A percentile compares a stretch with the other conserved stretches of the same genome.
Evolutionary conservation across 2,329 filamentous ascomycete species (phyloP).

Genomic region (Neonectria faginata): DNA sequence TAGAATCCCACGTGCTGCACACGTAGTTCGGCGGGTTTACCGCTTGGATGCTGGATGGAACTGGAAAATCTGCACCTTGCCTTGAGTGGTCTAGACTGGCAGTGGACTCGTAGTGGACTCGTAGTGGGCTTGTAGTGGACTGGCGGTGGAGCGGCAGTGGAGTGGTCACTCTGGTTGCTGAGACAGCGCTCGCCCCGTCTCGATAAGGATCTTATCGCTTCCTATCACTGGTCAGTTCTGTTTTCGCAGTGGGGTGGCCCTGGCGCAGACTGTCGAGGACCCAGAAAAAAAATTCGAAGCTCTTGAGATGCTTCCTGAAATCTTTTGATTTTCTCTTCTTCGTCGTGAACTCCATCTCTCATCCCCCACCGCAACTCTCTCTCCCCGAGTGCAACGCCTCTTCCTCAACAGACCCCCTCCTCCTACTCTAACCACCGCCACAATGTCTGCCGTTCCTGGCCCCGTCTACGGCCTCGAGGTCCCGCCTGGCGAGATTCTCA

Average conservation of each 20-base stretch:
- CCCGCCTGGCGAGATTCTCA: constrained; percentile 83
- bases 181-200: constrained; percentile 46
- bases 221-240: constrained; percentile 42
- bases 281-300: constrained; percentile 53
- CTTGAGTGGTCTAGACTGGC: neutral
- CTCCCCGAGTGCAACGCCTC: constrained; percentile 3
- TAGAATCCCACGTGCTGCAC: neutral
- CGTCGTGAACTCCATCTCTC: constrained; percentile 33
- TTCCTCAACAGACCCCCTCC: constrained; percentile 14
- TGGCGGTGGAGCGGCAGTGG: neutral
- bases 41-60: neutral
- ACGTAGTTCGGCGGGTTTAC: neutral
- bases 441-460: constrained; percentile 73
- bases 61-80: neutral
- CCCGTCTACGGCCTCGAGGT: constrained; percentile 94
- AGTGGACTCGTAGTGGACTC: neutral
- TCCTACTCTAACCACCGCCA: constrained; percentile 38
- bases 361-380: constrained; percentile 20
- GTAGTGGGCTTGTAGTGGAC: neutral
- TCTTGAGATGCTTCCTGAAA: constrained; percentile 38
- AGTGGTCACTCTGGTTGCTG: constrained; percentile 43
- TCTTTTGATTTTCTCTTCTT: constrained; percentile 41
- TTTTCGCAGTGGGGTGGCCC: constrained; percentile 34
- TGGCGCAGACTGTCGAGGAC: constrained; percentile 26
- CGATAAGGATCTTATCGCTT: constrained; percentile 50